Evolutionary conservation across 2,329 filamentous ascomycete species (phyloP).

Genomic region (Stemphylium vesicarium): DNA sequence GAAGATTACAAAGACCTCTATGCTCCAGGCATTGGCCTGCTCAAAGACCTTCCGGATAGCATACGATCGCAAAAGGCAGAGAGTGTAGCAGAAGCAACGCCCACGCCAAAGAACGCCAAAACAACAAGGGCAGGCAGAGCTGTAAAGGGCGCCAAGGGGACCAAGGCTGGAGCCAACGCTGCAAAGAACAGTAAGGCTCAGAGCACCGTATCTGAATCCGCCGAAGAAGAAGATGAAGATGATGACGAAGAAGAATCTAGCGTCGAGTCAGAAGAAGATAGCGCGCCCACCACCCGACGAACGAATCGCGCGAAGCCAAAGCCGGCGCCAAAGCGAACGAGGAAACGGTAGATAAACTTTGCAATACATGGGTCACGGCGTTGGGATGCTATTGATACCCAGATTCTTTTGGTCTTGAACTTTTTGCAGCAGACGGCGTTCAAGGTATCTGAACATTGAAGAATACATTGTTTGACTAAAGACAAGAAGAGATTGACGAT

Average conservation of each 20-base stretch:
- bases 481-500: neutral
- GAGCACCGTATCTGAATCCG: constrained; percentile 42
- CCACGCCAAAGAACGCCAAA: constrained; percentile 39
- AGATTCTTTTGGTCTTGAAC: neutral
- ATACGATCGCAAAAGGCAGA: constrained; percentile 37
- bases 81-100: constrained; percentile 37
- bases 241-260: constrained; percentile 42
- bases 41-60: constrained; percentile 39
- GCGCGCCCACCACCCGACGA: constrained; percentile 41
- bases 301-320: constrained; percentile 38
- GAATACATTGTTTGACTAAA: neutral
- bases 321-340: constrained; percentile 37
- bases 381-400: constrained; percentile 4
- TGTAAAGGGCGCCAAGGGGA: constrained; percentile 30
- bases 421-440: neutral
- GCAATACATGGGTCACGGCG: neutral
- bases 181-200: constrained; percentile 41
- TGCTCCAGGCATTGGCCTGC: constrained; percentile 41
- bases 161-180: constrained; percentile 29
- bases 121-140: constrained; percentile 34
- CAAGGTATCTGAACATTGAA: neutral
- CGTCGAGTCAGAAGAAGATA: constrained; percentile 40
- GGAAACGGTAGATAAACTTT: constrained; percentile 26
- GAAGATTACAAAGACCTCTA: constrained; percentile 44
- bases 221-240: constrained; percentile 50